These are phyloP conservation scores for Sutorius eximius DNA, from an alignment of 1,284 basidiomycete genomes.

Conservation along the genomic window DNA sequence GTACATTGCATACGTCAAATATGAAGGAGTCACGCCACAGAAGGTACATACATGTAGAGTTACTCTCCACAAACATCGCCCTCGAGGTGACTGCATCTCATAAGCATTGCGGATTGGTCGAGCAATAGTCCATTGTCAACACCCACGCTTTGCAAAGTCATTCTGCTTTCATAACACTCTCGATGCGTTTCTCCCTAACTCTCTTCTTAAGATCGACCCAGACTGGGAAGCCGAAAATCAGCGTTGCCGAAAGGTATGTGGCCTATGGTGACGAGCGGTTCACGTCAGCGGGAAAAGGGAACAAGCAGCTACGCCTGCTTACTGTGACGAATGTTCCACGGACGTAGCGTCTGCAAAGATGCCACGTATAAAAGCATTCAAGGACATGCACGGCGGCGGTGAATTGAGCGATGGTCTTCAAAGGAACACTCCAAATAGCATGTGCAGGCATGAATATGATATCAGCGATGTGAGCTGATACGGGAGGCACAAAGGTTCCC, in stretches of 20 bases:
- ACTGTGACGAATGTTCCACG: conserved; percentile 56
- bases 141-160: conserved; percentile 17
- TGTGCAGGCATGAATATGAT: conserved; percentile 25
- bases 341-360: conserved; percentile 55
- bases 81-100: not conserved
- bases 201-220: conserved; percentile 52
- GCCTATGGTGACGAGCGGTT: conserved; percentile 36
- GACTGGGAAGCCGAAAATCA: conserved; percentile 44
- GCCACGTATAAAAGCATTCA: conserved; percentile 54
- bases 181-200: conserved; percentile 65
- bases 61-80: not conserved
- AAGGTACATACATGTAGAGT: not conserved
- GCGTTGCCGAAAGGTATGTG: conserved; percentile 50
- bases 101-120: not conserved
- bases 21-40: not conserved
- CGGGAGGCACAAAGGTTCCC: conserved; percentile 27
- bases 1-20: not conserved
- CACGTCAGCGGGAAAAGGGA: conserved; percentile 6
- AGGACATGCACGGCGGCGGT: conserved; percentile 42
- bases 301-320: conserved; percentile 30
- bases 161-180: conserved; percentile 71
- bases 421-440: conserved; percentile 5
- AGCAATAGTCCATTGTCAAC: not conserved
- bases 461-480: conserved; percentile 29
- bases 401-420: conserved; percentile 2